A percentile compares a stretch with the other conserved stretches of the same genome.
Conservation (phyloP, 2,329 filamentous ascomycete genomes). For the Acrodontium crateriforme region DNA sequence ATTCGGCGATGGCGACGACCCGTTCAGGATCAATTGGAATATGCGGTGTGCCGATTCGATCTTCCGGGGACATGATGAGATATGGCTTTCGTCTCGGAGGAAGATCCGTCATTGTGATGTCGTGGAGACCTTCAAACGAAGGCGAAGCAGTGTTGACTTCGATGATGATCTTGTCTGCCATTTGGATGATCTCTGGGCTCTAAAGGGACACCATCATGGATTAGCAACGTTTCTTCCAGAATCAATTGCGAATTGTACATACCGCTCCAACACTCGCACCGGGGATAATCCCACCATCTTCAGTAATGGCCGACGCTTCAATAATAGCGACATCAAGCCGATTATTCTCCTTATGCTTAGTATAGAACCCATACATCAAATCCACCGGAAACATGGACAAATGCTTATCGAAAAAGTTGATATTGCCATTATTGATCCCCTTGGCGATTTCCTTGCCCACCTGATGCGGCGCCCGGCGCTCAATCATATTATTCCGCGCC, state of each 20-base stretch:
- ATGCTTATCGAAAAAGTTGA: constrained; percentile 91
- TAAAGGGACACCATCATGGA: no score
- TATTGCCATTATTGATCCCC: constrained; percentile 77
- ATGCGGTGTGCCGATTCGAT: constrained; percentile 69
- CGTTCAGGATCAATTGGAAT: constrained; percentile 76
- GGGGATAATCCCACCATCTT: constrained; percentile 77
- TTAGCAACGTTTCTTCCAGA: no score
- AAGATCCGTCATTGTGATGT: constrained; percentile 78
- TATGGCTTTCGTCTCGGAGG: constrained; percentile 74
- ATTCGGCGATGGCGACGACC: constrained; percentile 73
- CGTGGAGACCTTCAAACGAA: constrained; percentile 76
- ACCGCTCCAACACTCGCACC: constrained; percentile 71
- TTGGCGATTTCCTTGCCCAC: constrained; percentile 83
- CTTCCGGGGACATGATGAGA: constrained; percentile 70
- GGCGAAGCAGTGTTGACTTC: constrained; percentile 82
- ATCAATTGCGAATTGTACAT: no score
- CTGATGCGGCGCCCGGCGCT: constrained; percentile 71
- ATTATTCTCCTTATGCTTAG: constrained; percentile 60
- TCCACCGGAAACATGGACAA: constrained; percentile 84
- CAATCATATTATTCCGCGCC: constrained; percentile 83
- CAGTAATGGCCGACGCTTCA: constrained; percentile 69
- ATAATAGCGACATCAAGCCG: constrained; percentile 72
- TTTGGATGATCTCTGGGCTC: constrained; percentile 75
- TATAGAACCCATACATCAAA: constrained; percentile 65
- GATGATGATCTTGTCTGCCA: constrained; percentile 64